These are phyloP conservation scores for Butyriboletus loyo DNA, from an alignment of 768 basidiomycete species.

Conservation along the genomic window DNA sequence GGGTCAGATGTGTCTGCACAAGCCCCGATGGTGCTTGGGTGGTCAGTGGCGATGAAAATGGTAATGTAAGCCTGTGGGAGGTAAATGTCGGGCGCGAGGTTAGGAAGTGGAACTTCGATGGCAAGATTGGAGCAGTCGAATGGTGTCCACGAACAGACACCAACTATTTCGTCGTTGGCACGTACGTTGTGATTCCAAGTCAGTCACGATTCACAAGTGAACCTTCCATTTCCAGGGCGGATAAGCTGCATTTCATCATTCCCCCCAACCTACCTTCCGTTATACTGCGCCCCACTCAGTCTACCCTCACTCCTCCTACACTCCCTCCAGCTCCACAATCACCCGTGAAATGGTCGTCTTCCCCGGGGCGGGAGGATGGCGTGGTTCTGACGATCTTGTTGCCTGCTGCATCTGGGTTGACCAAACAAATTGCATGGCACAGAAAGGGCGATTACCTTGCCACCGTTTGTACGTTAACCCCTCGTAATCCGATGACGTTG, in stretches of 20 bases:
- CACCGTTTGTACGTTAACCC: slow-evolving; percentile 77
- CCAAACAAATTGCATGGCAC: slow-evolving; percentile 89
- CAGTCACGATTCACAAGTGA: slow-evolving; percentile 6
- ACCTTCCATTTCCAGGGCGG: slow-evolving; percentile 54
- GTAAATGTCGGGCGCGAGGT: slow-evolving; percentile 85
- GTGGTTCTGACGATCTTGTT: slow-evolving; percentile 61
- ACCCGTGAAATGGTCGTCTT: slow-evolving; percentile 66
- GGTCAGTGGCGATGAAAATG: slow-evolving; percentile 87
- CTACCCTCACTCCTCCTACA: slow-evolving; percentile 59
- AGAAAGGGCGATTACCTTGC: slow-evolving; percentile 93
- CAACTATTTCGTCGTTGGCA: slow-evolving; percentile 71
- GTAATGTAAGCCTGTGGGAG: slow-evolving; percentile 88
- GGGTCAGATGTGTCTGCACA: slow-evolving; percentile 71
- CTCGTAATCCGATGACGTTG: slow-evolving; percentile 2
- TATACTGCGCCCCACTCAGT: slow-evolving; percentile 55
- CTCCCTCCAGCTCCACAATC: slow-evolving; percentile 62
- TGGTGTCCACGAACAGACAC: slow-evolving; percentile 92
- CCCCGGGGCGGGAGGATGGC: slow-evolving; percentile 44
- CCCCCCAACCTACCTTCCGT: slow-evolving; percentile 72
- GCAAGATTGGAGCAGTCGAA: slow-evolving; percentile 78
- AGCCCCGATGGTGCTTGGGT: slow-evolving; percentile 93
- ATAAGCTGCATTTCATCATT: slow-evolving; percentile 72
- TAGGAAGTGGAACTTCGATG: slow-evolving; percentile 78
- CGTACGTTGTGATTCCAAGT: slow-evolving; percentile 50
- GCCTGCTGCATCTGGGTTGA: slow-evolving; percentile 62